Conservation (phyloP, 352 stramenopile genomes). For the Thraustotheca clavata region DNA sequence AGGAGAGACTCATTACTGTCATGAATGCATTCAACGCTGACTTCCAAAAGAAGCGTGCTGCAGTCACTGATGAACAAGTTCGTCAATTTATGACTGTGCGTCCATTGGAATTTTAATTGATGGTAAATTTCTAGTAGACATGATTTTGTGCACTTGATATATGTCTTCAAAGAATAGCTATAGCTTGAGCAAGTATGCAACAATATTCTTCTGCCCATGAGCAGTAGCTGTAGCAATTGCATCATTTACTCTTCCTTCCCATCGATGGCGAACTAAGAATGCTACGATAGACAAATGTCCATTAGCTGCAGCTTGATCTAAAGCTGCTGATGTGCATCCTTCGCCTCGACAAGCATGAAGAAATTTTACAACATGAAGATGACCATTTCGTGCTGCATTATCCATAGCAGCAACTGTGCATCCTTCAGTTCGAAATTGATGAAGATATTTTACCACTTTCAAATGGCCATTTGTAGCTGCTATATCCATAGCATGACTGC, state of each 20-base stretch:
- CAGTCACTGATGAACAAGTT: slow-evolving; percentile 94
- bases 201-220: neutral
- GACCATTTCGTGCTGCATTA: slow-evolving; percentile 11
- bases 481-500: slow-evolving; percentile 7
- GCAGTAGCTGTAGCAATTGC: neutral
- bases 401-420: slow-evolving; percentile 15
- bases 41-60: slow-evolving; percentile 91
- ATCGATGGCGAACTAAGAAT: slow-evolving; percentile 6
- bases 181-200: neutral
- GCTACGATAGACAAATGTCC: slow-evolving; percentile 18
- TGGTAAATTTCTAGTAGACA: too few relatives aligned
- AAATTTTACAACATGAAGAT: slow-evolving; percentile 13
- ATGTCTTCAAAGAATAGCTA: too few relatives aligned
- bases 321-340: slow-evolving; percentile 14
- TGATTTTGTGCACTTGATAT: too few relatives aligned
- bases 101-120: slow-evolving; percentile 88
- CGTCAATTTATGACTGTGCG: slow-evolving; percentile 95
- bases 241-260: neutral
- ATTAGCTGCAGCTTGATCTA: neutral
- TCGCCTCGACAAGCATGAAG: slow-evolving; percentile 2
- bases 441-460: neutral
- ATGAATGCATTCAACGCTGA: slow-evolving; percentile 88
- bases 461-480: slow-evolving; percentile 10
- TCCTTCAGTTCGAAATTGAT: slow-evolving; percentile 18
- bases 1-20: slow-evolving; percentile 93